phyloP scores from a whole-genome alignment of 495 filamentous ascomycete genomes.

The Xylaria venustula region DNA sequence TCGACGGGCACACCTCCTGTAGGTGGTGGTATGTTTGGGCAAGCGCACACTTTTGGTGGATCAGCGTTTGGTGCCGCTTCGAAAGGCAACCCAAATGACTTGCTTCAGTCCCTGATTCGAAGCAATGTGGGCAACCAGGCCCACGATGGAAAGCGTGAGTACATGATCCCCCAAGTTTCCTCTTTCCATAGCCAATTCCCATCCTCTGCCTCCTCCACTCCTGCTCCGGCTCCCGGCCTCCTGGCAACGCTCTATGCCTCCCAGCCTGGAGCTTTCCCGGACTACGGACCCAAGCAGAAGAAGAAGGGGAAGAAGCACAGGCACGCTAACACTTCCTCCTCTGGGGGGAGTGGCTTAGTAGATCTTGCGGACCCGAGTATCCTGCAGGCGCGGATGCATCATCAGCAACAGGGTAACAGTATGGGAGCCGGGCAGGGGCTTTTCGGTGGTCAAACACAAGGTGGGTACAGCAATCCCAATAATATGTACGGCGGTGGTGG shows the following conservation, averaged over 20 bases:
- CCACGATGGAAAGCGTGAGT: conserved; percentile 96
- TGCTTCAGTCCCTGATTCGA: conserved; percentile 73
- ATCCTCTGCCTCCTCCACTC: conserved; percentile 72
- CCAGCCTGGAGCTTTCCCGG: conserved; percentile 79
- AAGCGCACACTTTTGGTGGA: conserved; percentile 58
- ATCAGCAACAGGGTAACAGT: conserved; percentile 64
- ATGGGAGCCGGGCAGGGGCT: conserved; percentile 83
- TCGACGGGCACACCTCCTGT: conserved; percentile 84
- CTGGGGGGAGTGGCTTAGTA: conserved; percentile 94
- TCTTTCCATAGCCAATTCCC: conserved; percentile 75
- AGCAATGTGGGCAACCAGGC: conserved; percentile 58
- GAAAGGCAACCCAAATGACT: conserved; percentile 60
- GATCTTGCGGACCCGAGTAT: conserved; percentile 99
- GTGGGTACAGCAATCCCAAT: conserved; percentile 84
- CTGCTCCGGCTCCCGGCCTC: conserved; percentile 84
- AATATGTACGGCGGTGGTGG: conserved; percentile 79
- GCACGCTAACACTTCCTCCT: conserved; percentile 99
- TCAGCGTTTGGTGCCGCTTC: conserved; percentile 52
- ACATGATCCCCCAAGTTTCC: conserved; percentile 48
- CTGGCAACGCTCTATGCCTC: conserved; percentile 86
- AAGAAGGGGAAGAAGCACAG: conserved; percentile 99
- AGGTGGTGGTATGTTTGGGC: conserved; percentile 66
- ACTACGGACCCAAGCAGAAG: conserved; percentile 91
- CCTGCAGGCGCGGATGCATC: conserved; percentile 95
- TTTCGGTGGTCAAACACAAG: conserved; percentile 90